Base-by-base conservation (phyloP, 129 eudicot genomes). In the Chrysanthemum makinoi region DNA sequence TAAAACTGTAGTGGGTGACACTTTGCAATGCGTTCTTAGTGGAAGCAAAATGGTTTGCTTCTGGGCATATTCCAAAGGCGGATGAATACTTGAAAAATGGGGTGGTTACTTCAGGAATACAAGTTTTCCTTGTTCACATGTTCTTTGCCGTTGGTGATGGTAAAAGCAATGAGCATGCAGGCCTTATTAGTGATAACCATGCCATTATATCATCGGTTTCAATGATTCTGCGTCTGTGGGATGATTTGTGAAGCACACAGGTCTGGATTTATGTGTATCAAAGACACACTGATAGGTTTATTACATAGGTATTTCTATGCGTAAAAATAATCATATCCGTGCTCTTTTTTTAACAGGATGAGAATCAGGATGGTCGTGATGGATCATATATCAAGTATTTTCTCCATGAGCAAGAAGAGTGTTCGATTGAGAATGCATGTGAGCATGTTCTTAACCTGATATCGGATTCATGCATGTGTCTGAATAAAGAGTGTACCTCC, bases 31-130 rank as follows among this genome's bases (percentile, higher is more conserved):
- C 88, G 28, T 86, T 83, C 30, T 62, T 86, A 3, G 84, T 81
- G 60, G 92, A 86, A 83, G 74, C 84, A 35, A 76, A 75, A 56
- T 86, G 86, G 86, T 81, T 83, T 61, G 76, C 74, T 51, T 81
- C 81, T 1, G 70, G 75, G 2, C 54, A 78, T 11, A 14, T 70
- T 61, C 88, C 86, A 35, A 81, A n/a, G 2, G 57, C 86, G 0
- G 65, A 79, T 0, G 83, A 75, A 49, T 86, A 86, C 77, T 61
- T 86, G 78, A 46, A 80, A 16, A 81, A 75, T 50, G 91, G 80
- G 4, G 75, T 62, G 13, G 54, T 81, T 14, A 86, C 79, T 69
- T 83, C 91, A 7, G 91, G 91, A 15, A 35, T 61, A 43, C 84
- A 72, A 54, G 76, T 81, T 50, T 61, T 81, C 3, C n/a, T 81